phyloP scores from a whole-genome alignment of 176 grass and related monocot genomes.

The Aegilops bicornis region DNA sequence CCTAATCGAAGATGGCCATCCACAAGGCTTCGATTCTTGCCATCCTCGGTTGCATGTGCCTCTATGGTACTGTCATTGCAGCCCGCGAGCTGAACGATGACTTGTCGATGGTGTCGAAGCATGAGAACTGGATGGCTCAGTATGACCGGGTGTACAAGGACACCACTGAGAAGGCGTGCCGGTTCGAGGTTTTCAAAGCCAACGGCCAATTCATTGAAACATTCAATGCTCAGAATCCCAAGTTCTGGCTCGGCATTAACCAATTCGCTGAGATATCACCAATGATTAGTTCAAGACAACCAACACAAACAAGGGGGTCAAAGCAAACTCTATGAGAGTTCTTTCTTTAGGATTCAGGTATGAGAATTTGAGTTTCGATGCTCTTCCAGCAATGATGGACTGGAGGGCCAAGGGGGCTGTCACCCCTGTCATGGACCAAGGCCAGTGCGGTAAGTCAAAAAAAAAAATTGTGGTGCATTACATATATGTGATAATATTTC shows the following conservation, averaged over 20 bases:
- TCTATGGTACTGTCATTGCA: neutral
- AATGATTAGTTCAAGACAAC: neutral
- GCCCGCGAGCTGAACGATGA: neutral
- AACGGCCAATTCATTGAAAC: neutral
- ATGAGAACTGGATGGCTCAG: neutral
- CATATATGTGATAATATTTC: neutral
- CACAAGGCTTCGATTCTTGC: neutral
- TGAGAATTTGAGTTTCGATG: neutral
- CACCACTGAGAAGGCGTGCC: neutral
- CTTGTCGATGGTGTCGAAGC: neutral
- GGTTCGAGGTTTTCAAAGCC: neutral
- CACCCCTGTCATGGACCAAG: slow-evolving; percentile 29
- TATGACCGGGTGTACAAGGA: neutral
- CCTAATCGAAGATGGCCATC: neutral
- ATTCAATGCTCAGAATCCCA: neutral
- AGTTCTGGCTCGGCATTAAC: neutral
- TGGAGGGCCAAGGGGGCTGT: slow-evolving; percentile 3
- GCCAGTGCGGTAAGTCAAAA: neutral
- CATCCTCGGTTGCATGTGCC: neutral
- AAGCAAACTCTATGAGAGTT: neutral
- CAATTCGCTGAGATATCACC: neutral
- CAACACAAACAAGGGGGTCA: neutral
- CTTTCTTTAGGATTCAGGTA: neutral
- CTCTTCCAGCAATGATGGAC: neutral
- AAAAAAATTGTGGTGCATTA: no score